Conservation (phyloP, 1,284 basidiomycete species). For the Cryptococcus hybrid region DNA sequence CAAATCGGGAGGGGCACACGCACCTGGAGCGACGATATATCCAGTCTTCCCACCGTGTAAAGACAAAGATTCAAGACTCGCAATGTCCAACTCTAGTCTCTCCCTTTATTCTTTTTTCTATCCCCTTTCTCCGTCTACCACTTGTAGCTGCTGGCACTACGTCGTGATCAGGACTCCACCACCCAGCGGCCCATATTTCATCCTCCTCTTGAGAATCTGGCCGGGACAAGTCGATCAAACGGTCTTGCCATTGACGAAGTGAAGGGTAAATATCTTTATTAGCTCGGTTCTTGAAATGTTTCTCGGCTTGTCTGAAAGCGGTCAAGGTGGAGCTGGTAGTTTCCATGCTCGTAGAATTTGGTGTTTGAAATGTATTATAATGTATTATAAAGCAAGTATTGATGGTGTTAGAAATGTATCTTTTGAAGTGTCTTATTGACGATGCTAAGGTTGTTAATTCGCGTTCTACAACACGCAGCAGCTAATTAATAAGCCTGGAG, state of each 20-base stretch:
- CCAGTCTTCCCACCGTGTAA: constrained; percentile 26
- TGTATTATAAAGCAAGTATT: too few relatives aligned
- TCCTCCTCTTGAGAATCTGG: constrained; percentile 31
- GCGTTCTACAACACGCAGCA: too few relatives aligned
- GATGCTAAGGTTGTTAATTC: too few relatives aligned
- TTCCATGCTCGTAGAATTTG: too few relatives aligned
- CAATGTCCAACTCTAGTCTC: constrained; percentile 19
- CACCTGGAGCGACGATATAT: constrained; percentile 44
- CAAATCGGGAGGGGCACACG: constrained; percentile 2
- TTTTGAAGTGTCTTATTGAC: too few relatives aligned
- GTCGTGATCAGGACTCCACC: constrained; percentile 34
- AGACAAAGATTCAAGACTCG: constrained; percentile 13
- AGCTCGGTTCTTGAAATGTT: constrained; percentile 48
- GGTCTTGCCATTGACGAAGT: constrained; percentile 18
- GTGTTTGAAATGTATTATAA: too few relatives aligned
- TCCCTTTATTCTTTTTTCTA: constrained; percentile 34
- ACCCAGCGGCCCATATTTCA: constrained; percentile 42
- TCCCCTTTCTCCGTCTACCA: constrained; percentile 13
- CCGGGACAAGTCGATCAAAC: constrained; percentile 43
- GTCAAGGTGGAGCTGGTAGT: constrained; percentile 15
- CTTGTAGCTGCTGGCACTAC: neutral
- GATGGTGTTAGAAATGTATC: too few relatives aligned
- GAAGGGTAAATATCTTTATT: constrained; percentile 25
- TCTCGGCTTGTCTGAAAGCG: constrained; percentile 44
- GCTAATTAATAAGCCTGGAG: too few relatives aligned